Conservation (phyloP, 257 asterid species). For the Jacaranda mimosifolia region DNA sequence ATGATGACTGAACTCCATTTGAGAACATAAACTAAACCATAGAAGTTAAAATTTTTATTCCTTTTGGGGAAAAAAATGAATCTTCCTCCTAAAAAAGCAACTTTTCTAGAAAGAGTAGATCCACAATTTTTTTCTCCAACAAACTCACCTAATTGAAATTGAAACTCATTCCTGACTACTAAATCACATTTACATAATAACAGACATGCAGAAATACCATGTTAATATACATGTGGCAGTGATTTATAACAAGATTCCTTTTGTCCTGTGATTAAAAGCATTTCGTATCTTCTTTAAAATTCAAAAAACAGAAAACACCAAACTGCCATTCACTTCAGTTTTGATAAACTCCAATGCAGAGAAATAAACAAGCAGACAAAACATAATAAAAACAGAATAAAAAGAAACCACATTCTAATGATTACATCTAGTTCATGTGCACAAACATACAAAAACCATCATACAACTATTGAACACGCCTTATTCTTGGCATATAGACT, state of each 20-base stretch:
- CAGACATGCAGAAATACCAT: background rate
- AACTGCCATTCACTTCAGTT: conserved; percentile 15
- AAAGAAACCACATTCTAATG: conserved; percentile 9
- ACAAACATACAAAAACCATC: conserved; percentile 14
- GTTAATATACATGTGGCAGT: background rate
- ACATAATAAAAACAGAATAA: background rate
- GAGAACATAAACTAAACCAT: conserved; percentile 3
- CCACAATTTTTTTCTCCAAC: conserved; percentile 15
- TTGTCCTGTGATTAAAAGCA: conserved; percentile 27
- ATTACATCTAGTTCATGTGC: conserved; percentile 14
- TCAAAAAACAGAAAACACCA: conserved; percentile 16
- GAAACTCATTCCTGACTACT: conserved; percentile 6
- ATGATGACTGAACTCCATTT: conserved; percentile 19
- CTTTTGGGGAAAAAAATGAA: background rate
- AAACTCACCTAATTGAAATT: conserved; percentile 23
- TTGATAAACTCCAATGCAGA: conserved; percentile 7
- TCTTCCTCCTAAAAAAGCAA: conserved; percentile 1
- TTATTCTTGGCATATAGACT: background rate
- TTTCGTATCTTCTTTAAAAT: conserved; percentile 3
- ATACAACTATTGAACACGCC: conserved; percentile 8
- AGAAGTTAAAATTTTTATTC: background rate
- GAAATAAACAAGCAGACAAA: conserved; percentile 12
- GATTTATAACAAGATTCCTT: conserved; percentile 14
- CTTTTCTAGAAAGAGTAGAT: conserved; percentile 12
- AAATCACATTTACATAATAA: background rate